Evolutionary conservation across 2,329 filamentous ascomycete species (phyloP).

Genomic region (Pestalotiopsis sp.): DNA sequence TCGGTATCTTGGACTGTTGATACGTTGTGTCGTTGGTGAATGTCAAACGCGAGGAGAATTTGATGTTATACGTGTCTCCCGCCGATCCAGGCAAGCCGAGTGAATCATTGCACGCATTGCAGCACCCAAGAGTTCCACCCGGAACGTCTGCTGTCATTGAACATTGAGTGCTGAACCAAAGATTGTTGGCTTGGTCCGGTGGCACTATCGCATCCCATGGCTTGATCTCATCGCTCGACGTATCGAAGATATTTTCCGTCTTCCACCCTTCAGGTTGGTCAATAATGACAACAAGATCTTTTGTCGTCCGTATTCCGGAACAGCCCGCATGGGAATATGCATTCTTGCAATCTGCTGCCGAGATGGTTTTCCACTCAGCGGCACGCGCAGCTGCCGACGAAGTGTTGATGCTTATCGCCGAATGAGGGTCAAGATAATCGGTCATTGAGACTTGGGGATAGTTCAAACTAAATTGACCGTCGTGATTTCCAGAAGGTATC

Average conservation of each 20-base stretch:
- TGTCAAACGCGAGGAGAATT: background rate
- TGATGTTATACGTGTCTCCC: background rate
- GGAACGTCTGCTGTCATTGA: background rate
- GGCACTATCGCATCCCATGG: conserved; percentile 23
- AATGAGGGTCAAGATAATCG: background rate
- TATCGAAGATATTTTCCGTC: conserved; percentile 21
- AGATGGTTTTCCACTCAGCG: background rate
- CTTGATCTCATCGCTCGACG: conserved; percentile 16
- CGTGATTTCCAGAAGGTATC: background rate
- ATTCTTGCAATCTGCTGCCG: background rate
- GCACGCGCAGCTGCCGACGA: background rate
- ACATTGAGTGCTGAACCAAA: background rate
- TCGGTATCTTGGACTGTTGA: background rate
- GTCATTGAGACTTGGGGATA: background rate
- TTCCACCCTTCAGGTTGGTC: conserved; percentile 22
- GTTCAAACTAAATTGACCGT: background rate
- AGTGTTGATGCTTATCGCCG: background rate
- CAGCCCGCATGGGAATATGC: background rate
- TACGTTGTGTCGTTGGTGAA: background rate
- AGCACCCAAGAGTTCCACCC: background rate
- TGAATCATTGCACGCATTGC: background rate
- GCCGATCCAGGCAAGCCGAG: background rate
- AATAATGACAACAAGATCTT: conserved; percentile 7
- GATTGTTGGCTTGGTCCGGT: background rate
- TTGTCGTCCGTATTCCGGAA: background rate